These are phyloP conservation scores for Acrodontium crateriforme DNA, from an alignment of 2,329 filamentous ascomycete species.

Conservation along the genomic window DNA sequence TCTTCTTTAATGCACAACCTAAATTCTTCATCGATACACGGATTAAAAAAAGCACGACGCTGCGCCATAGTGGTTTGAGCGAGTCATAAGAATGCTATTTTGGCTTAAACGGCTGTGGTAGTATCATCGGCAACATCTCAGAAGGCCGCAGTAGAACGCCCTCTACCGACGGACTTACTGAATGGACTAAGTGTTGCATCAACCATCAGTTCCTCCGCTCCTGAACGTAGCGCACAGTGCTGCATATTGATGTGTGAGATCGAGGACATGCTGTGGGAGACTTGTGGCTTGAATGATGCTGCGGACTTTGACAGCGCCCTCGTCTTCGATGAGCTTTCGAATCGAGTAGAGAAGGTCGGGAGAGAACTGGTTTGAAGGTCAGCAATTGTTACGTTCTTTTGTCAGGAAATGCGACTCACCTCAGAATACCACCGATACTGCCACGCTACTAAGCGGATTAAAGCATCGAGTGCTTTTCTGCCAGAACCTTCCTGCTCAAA, in stretches of 20 bases:
- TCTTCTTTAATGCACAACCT: too few species aligned
- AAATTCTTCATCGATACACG: too few species aligned
- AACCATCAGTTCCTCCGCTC: slow-evolving; percentile 83
- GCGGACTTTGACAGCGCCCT: slow-evolving; percentile 91
- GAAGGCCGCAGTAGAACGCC: too few species aligned
- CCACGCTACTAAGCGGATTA: slow-evolving; percentile 90
- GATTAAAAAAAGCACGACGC: too few species aligned
- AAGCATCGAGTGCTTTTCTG: slow-evolving; percentile 64
- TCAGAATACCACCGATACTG: slow-evolving; percentile 99
- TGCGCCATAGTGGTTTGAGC: too few species aligned
- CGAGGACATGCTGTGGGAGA: slow-evolving; percentile 80
- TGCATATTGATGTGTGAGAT: slow-evolving; percentile 92
- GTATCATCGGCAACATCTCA: too few species aligned
- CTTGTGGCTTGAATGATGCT: slow-evolving; percentile 96
- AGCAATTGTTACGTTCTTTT: slow-evolving; percentile 2
- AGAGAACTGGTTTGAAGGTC: slow-evolving; percentile 51
- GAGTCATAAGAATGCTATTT: too few species aligned
- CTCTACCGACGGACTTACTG: too few species aligned
- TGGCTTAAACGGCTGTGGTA: too few species aligned
- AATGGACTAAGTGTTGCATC: too few species aligned
- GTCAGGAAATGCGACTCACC: slow-evolving; percentile 30
- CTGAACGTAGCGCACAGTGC: slow-evolving; percentile 88
- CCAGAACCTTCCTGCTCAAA: slow-evolving; percentile 69
- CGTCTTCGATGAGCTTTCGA: slow-evolving; percentile 87
- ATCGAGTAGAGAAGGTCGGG: slow-evolving; percentile 79